Evolutionary conservation across 345 rosid species (phyloP).

Genomic region (Salix brachista): DNA sequence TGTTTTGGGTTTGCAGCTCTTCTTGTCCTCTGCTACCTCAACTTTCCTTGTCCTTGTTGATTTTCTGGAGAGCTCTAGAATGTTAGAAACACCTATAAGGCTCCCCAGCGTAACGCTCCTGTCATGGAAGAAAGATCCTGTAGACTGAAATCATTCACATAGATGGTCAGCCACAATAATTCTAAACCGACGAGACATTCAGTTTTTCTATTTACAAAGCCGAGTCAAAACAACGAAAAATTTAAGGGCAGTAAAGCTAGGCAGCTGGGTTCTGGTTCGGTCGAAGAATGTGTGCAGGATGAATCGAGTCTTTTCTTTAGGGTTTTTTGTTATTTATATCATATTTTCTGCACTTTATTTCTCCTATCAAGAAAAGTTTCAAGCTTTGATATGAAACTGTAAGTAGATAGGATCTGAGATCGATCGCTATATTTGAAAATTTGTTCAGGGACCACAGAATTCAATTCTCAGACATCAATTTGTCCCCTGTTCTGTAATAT

Average conservation of each 20-base stretch:
- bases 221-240: not conserved
- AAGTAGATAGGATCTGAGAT: not conserved
- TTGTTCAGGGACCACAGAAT: not conserved
- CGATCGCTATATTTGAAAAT: not conserved
- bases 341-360: not conserved
- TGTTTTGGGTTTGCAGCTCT: conserved; percentile 23
- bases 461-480: not conserved
- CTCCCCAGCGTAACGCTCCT: conserved; percentile 60
- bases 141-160: conserved; percentile 41
- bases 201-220: not conserved
- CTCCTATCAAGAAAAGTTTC: not conserved
- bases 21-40: conserved; percentile 20
- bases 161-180: not conserved
- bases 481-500: not conserved
- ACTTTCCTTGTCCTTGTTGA: conserved; percentile 39
- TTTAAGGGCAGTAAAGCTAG: not conserved
- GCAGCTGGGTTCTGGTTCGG: not conserved
- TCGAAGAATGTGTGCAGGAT: not conserved
- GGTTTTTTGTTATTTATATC: not conserved
- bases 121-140: conserved; percentile 70
- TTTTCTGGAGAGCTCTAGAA: conserved; percentile 49
- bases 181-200: not conserved
- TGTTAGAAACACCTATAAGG: conserved; percentile 54
- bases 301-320: not conserved
- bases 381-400: not conserved